Conservation (phyloP, 768 basidiomycete genomes). For the Kwoniella bestiolae region DNA sequence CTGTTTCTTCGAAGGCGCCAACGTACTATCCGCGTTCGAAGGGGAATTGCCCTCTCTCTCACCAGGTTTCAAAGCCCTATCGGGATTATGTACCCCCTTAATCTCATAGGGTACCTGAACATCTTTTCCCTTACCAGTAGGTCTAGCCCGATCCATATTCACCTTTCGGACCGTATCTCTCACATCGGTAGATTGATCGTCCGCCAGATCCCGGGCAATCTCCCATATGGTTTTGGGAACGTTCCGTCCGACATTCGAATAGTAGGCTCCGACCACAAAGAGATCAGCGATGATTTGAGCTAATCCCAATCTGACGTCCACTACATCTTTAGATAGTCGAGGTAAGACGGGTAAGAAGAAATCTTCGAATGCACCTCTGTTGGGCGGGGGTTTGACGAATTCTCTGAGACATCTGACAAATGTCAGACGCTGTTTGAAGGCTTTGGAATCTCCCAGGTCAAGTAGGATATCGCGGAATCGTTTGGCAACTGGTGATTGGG, state of each 20-base stretch:
- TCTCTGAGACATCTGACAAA: slow-evolving; percentile 76
- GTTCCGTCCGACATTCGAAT: slow-evolving; percentile 20
- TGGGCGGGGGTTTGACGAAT: slow-evolving; percentile 62
- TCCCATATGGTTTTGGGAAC: slow-evolving; percentile 34
- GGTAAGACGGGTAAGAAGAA: slow-evolving; percentile 65
- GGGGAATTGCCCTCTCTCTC: slow-evolving; percentile 9
- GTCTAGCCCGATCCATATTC: slow-evolving; percentile 24
- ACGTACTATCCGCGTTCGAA: neutral
- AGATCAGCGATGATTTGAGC: slow-evolving; percentile 69
- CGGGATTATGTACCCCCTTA: neutral
- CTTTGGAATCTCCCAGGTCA: slow-evolving; percentile 59
- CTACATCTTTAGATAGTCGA: slow-evolving; percentile 70
- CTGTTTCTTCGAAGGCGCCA: neutral
- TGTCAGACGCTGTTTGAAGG: slow-evolving; percentile 69
- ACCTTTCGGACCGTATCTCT: slow-evolving; percentile 38
- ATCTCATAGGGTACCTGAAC: slow-evolving; percentile 20
- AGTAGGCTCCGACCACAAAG: slow-evolving; percentile 49
- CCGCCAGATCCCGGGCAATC: slow-evolving; percentile 26
- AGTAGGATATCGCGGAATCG: slow-evolving; percentile 55
- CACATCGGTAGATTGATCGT: slow-evolving; percentile 46
- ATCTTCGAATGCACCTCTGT: slow-evolving; percentile 60
- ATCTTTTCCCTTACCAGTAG: slow-evolving; percentile 13
- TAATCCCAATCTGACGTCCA: slow-evolving; percentile 83
- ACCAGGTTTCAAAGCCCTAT: slow-evolving; percentile 4
- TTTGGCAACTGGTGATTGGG: slow-evolving; percentile 34